These are phyloP conservation scores for Penicillium sp. DNA, from an alignment of 2,329 filamentous ascomycete species.

Conservation along the genomic window DNA sequence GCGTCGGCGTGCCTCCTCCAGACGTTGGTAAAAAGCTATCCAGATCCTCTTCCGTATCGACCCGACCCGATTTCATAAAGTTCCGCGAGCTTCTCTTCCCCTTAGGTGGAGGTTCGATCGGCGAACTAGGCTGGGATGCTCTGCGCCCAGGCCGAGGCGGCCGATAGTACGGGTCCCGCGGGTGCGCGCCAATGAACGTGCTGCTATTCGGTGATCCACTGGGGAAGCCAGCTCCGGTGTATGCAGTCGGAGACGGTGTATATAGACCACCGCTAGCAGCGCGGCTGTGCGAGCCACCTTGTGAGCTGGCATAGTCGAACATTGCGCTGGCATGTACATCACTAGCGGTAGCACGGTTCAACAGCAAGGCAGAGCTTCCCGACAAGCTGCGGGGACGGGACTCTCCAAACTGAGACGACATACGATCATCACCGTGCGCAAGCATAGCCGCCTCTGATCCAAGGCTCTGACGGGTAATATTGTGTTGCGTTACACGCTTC, in stretches of 20 bases:
- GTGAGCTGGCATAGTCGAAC: conserved; percentile 50
- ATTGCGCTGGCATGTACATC: conserved; percentile 49
- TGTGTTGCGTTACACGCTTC: conserved; percentile 62
- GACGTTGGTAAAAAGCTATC: conserved; percentile 41
- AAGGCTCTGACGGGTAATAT: conserved; percentile 71
- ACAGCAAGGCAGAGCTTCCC: conserved; percentile 58
- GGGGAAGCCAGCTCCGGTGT: conserved; percentile 57
- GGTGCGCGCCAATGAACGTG: conserved; percentile 45
- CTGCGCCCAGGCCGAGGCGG: conserved; percentile 69
- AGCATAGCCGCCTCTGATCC: conserved; percentile 80
- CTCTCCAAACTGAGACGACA: conserved; percentile 53
- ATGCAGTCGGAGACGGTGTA: conserved; percentile 70
- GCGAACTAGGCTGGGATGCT: conserved; percentile 53
- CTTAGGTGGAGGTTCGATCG: conserved; percentile 34
- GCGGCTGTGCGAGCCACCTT: conserved; percentile 47
- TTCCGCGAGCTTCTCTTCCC: conserved; percentile 39
- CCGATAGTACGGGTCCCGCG: conserved; percentile 80
- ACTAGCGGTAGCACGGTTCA: conserved; percentile 48
- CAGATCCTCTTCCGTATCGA: conserved; percentile 30
- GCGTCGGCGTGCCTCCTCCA: conserved; percentile 47
- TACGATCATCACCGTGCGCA: conserved; percentile 61
- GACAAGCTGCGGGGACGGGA: conserved; percentile 57
- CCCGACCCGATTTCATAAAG: conserved; percentile 40
- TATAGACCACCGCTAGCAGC: conserved; percentile 59
- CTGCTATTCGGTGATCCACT: conserved; percentile 38